Evolutionary conservation across 345 rosid genomes (phyloP).

Genomic region (Citrus trifoliata): DNA sequence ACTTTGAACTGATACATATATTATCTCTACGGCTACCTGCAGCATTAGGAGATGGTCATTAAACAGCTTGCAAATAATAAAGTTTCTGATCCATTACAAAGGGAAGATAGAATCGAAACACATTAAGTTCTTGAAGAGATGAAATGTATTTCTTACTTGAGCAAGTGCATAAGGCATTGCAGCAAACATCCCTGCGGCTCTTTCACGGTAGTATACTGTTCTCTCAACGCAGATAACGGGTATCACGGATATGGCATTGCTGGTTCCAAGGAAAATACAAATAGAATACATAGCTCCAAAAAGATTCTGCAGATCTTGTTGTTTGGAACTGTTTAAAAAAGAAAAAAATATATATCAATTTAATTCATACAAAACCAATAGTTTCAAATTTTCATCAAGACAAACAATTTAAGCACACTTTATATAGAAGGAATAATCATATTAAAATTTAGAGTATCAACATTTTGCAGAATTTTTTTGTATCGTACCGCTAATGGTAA

Average conservation of each 20-base stretch:
- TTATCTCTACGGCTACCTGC: slow-evolving; percentile 67
- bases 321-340: slow-evolving; percentile 21
- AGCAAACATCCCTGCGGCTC: slow-evolving; percentile 58
- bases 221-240: slow-evolving; percentile 54
- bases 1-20: slow-evolving; percentile 57
- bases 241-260: slow-evolving; percentile 45
- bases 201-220: slow-evolving; percentile 61
- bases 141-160: slow-evolving; percentile 35
- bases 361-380: background rate
- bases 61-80: background rate
- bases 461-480: background rate
- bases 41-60: background rate
- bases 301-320: slow-evolving; percentile 38
- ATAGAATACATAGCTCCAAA: slow-evolving; percentile 51
- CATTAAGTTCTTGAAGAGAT: background rate
- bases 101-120: background rate
- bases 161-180: slow-evolving; percentile 55
- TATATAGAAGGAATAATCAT: background rate
- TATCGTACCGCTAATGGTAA: background rate
- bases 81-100: background rate
- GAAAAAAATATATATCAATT: background rate
- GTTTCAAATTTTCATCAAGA: background rate
- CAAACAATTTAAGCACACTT: background rate
- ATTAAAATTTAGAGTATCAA: background rate
- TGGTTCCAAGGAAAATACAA: slow-evolving; percentile 45